A percentile compares a stretch with the other conserved stretches of the same genome.
These are phyloP conservation scores for Alternaria metachromatica DNA, from an alignment of 2,329 filamentous ascomycete genomes.

Conservation along the genomic window DNA sequence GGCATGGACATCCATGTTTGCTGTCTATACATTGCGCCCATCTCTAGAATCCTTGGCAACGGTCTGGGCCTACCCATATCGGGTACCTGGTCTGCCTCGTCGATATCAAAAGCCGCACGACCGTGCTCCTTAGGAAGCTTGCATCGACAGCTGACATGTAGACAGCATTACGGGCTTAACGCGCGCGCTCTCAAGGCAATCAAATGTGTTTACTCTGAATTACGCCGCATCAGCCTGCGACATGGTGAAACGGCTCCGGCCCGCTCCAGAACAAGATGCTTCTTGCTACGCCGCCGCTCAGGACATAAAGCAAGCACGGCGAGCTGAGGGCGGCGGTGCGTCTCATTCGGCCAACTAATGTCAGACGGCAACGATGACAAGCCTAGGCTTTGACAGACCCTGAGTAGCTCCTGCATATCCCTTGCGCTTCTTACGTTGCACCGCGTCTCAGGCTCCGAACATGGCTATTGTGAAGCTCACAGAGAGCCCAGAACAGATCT, in stretches of 20 bases:
- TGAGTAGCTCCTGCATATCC: not conserved
- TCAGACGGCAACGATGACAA: not conserved
- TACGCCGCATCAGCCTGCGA: not conserved
- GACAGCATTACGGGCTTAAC: not conserved
- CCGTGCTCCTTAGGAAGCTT: slow-evolving; percentile 5
- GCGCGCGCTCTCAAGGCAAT: not conserved
- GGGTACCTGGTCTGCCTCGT: slow-evolving; percentile 5
- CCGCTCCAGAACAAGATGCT: slow-evolving; percentile 1
- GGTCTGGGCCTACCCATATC: slow-evolving; percentile 23
- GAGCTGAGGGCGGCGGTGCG: not conserved
- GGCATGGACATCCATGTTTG: slow-evolving; percentile 16
- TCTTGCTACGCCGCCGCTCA: not conserved
- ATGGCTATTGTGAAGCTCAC: not conserved
- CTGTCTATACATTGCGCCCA: slow-evolving; percentile 8
- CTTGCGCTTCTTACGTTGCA: not conserved
- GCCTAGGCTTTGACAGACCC: not conserved
- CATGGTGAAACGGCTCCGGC: not conserved
- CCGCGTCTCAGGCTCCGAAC: not conserved
- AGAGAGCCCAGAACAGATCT: not conserved
- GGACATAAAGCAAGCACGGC: not conserved
- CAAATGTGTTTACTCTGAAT: not conserved
- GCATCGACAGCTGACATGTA: slow-evolving; percentile 8
- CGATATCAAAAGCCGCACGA: slow-evolving; percentile 2
- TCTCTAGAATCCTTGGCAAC: slow-evolving; percentile 33
- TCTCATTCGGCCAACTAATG: not conserved